A percentile compares a stretch with the other conserved stretches of the same genome.
These are phyloP conservation scores for Yarrowia phangngaensis DNA, from an alignment of 805 yeast genomes.

Conservation along the genomic window DNA sequence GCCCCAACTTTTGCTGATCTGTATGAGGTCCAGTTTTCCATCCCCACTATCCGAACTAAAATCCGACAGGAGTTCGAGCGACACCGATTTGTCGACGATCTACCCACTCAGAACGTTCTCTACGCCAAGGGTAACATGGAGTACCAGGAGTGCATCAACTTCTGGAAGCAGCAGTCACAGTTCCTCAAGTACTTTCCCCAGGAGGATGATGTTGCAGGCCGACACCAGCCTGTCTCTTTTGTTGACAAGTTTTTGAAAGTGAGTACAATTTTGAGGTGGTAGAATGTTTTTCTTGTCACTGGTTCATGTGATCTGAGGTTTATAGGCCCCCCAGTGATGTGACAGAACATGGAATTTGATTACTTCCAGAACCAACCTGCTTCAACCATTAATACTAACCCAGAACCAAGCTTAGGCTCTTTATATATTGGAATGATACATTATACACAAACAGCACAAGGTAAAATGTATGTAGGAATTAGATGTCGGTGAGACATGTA, in stretches of 20 bases:
- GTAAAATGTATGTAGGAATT: too few species aligned
- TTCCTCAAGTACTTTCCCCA: conserved; percentile 77
- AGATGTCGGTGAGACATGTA: too few species aligned
- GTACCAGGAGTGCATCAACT: conserved; percentile 79
- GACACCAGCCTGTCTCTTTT: conserved; percentile 54
- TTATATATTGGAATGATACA: conserved; percentile 22
- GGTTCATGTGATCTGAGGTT: too few species aligned
- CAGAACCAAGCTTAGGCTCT: conserved; percentile 15
- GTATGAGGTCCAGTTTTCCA: conserved; percentile 53
- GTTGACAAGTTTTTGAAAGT: conserved; percentile 57
- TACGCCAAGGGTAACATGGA: conserved; percentile 86
- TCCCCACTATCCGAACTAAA: conserved; percentile 73
- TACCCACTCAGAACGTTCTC: conserved; percentile 62
- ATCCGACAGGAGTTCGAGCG: conserved; percentile 88
- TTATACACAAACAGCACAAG: too few species aligned
- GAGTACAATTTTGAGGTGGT: neutral
- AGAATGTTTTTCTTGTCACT: neutral
- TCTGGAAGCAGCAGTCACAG: conserved; percentile 87
- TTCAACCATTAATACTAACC: too few species aligned
- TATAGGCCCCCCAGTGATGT: too few species aligned
- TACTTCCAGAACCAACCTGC: too few species aligned
- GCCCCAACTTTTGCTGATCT: conserved; percentile 44
- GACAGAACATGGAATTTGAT: too few species aligned
- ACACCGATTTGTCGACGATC: conserved; percentile 66
- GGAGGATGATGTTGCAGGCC: conserved; percentile 53